Conservation (phyloP, 108 stramenopile species). For the Craspedostauros australis region DNA sequence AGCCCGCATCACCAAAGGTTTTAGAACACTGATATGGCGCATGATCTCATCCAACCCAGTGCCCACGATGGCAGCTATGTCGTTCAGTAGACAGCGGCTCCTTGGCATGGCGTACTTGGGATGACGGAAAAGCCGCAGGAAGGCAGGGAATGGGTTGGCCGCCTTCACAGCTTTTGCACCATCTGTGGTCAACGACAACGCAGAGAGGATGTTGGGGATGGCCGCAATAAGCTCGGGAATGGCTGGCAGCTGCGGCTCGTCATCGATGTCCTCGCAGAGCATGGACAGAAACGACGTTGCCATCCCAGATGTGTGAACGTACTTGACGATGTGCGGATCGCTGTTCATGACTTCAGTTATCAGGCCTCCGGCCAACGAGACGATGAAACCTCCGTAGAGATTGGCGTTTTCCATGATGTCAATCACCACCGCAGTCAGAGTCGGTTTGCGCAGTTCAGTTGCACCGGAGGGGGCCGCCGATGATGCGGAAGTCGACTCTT, state of each 20-base stretch:
- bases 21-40: constrained; percentile 79
- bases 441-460: constrained; percentile 55
- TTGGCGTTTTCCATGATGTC: constrained; percentile 60
- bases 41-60: constrained; percentile 90
- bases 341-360: constrained; percentile 85
- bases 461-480: constrained; percentile 35
- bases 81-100: constrained; percentile 78
- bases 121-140: constrained; percentile 66
- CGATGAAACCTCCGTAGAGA: constrained; percentile 71
- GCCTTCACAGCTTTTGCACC: constrained; percentile 67
- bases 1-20: constrained; percentile 50
- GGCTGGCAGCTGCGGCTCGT: constrained; percentile 49
- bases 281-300: constrained; percentile 68
- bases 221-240: constrained; percentile 87
- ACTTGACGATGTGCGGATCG: constrained; percentile 77
- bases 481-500: constrained; percentile 47
- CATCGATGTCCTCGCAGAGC: constrained; percentile 25
- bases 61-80: constrained; percentile 81
- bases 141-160: constrained; percentile 79
- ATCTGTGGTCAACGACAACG: constrained; percentile 82
- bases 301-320: constrained; percentile 73
- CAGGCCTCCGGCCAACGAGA: constrained; percentile 57
- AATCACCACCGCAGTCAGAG: constrained; percentile 46
- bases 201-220: constrained; percentile 81
- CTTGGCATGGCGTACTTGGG: constrained; percentile 86